Percentiles rank a stretch among this genome's conserved stretches.
These are phyloP conservation scores for Sisymbrium altissimum DNA, from an alignment of 345 rosid species.

Conservation along the genomic window DNA sequence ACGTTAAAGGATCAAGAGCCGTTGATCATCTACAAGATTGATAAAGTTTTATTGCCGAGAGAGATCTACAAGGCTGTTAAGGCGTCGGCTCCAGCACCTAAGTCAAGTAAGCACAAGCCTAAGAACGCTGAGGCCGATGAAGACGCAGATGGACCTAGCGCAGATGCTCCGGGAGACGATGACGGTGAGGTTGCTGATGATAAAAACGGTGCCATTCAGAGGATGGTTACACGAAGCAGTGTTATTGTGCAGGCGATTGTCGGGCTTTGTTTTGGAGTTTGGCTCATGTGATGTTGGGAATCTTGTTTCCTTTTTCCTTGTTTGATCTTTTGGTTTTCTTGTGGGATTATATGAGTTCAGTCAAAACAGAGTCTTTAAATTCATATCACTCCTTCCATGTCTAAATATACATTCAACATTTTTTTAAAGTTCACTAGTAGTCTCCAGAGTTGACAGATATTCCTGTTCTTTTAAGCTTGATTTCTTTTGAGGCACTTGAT, in stretches of 20 bases:
- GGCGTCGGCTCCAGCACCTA: conserved; percentile 41
- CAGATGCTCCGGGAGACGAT: conserved; percentile 56
- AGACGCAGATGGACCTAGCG: conserved; percentile 46
- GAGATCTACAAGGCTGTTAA: conserved; percentile 68
- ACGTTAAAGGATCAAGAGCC: conserved; percentile 79
- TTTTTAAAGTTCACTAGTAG: not conserved
- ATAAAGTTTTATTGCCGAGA: conserved; percentile 66
- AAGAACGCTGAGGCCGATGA: conserved; percentile 27
- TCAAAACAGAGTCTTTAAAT: not conserved
- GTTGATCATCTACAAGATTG: conserved; percentile 61
- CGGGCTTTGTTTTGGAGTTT: conserved; percentile 44
- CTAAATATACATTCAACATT: not conserved
- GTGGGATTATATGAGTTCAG: conserved; percentile 35
- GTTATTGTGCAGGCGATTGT: conserved; percentile 34
- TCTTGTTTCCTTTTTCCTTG: not conserved
- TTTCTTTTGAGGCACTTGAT: too few relatives aligned
- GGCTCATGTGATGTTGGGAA: conserved; percentile 33
- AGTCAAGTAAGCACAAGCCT: conserved; percentile 44
- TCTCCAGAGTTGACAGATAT: not conserved
- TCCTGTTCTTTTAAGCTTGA: not conserved
- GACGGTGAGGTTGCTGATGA: conserved; percentile 54
- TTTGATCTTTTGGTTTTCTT: not conserved
- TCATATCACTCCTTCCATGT: not conserved
- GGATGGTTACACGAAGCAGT: conserved; percentile 26
- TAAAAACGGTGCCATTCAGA: conserved; percentile 38